phyloP scores from a whole-genome alignment of 306 rosid genomes.

The Hippophae tibetana region DNA sequence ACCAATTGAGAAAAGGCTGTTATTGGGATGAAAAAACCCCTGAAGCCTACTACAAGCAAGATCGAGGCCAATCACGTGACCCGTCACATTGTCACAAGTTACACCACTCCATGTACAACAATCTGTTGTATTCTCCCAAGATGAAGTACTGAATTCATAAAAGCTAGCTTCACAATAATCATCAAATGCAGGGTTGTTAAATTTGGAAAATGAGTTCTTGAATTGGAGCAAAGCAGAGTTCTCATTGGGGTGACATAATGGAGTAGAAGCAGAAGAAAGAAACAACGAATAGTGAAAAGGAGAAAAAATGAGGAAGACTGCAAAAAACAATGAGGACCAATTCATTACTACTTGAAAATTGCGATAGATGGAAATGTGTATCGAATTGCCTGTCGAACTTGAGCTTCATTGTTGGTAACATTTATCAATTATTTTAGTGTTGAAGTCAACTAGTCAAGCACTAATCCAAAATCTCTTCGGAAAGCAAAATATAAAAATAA shows the following conservation, averaged over 20 bases:
- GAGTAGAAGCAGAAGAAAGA: background rate
- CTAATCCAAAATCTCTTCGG: no score
- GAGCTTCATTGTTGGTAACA: no score
- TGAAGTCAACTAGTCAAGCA: no score
- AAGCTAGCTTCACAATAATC: background rate
- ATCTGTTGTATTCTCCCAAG: background rate
- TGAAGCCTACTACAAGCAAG: background rate
- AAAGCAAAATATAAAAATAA: no score
- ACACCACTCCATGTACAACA: conserved; percentile 14
- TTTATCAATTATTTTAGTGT: no score
- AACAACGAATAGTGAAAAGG: background rate
- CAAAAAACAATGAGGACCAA: no score
- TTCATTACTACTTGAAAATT: no score
- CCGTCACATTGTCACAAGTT: conserved; percentile 1
- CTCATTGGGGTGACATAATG: background rate
- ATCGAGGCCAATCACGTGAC: conserved; percentile 12
- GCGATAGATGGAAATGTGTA: no score
- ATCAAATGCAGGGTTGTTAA: background rate
- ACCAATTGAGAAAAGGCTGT: conserved; percentile 1
- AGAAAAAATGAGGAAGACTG: no score
- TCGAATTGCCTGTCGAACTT: no score
- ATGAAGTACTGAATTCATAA: background rate
- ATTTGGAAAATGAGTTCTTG: conserved; percentile 4
- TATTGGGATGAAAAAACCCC: conserved; percentile 8
- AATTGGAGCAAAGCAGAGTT: conserved; percentile 12